Conservation (phyloP, 108 stramenopile genomes). For the Parietichytrium sp. region DNA sequence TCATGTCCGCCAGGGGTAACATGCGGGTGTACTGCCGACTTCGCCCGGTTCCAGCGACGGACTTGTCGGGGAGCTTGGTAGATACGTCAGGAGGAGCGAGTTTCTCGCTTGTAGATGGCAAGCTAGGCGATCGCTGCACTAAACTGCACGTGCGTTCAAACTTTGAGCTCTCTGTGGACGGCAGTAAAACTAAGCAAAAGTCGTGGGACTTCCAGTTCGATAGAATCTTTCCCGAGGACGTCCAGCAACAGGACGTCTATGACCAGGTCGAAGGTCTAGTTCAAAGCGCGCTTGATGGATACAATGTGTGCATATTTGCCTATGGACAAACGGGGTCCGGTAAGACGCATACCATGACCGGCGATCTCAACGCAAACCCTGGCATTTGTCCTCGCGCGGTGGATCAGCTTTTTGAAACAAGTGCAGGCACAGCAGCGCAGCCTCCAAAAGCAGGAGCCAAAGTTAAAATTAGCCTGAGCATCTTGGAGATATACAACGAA, state of each 20-base stretch:
- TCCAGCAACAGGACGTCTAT: constrained; percentile 77
- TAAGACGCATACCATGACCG: constrained; percentile 85
- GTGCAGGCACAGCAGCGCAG: too few species aligned
- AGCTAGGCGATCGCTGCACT: too few species aligned
- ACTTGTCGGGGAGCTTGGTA: background rate
- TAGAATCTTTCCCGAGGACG: constrained; percentile 72
- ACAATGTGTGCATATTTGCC: constrained; percentile 86
- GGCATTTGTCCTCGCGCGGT: constrained; percentile 1
- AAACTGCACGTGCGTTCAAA: constrained; percentile 2
- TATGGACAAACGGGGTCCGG: constrained; percentile 88
- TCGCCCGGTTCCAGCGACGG: too few species aligned
- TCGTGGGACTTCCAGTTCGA: constrained; percentile 73
- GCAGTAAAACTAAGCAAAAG: background rate
- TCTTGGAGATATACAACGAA: constrained; percentile 67
- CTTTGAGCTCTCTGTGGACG: constrained; percentile 13
- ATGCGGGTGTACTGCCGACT: constrained; percentile 58
- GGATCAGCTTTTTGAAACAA: background rate
- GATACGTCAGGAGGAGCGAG: constrained; percentile 29
- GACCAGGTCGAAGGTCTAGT: constrained; percentile 81
- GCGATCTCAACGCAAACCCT: background rate
- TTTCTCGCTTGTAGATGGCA: background rate
- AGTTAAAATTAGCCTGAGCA: constrained; percentile 55
- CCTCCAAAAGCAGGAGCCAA: constrained; percentile 41
- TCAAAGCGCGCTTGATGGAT: constrained; percentile 85
- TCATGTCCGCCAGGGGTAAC: constrained; percentile 54